Percentiles rank a stretch among this genome's conserved stretches.
phyloP scores from a whole-genome alignment of 306 rosid genomes.

The Morella rubra region DNA sequence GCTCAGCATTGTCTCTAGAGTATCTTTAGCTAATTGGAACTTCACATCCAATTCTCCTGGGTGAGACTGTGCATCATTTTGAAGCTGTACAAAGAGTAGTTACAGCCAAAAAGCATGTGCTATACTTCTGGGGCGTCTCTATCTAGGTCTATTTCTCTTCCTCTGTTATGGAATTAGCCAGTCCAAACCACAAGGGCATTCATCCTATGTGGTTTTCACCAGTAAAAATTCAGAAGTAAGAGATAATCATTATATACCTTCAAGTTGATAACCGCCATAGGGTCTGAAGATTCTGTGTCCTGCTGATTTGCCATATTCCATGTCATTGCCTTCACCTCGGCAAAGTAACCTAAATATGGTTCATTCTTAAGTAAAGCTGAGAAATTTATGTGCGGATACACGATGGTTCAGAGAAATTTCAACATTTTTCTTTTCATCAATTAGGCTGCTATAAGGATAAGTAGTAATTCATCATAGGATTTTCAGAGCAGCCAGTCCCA shows the following conservation, averaged over 20 bases:
- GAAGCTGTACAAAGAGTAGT: conserved; percentile 42
- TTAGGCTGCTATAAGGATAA: background rate
- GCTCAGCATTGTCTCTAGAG: conserved; percentile 50
- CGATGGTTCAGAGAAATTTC: background rate
- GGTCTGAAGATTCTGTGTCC: conserved; percentile 38
- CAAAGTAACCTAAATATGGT: conserved; percentile 38
- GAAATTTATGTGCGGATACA: conserved; percentile 1
- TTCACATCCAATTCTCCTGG: conserved; percentile 50
- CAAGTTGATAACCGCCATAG: conserved; percentile 60
- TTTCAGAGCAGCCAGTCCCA: too few species aligned
- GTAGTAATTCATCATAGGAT: too few species aligned
- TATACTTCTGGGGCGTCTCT: background rate
- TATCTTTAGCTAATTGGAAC: conserved; percentile 54
- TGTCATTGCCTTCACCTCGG: conserved; percentile 68
- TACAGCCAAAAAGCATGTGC: background rate
- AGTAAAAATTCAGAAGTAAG: conserved; percentile 23
- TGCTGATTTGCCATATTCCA: conserved; percentile 53
- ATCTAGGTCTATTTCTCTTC: background rate
- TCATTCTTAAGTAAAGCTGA: conserved; percentile 1
- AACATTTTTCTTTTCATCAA: background rate
- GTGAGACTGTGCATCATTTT: conserved; percentile 47
- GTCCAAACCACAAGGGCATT: conserved; percentile 1
- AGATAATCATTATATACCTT: conserved; percentile 38
- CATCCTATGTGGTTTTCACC: background rate
- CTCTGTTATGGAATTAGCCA: background rate